A percentile compares a stretch with the other conserved stretches of the same genome.
These are phyloP conservation scores for Arthrobotrys conoides DNA, from an alignment of 2,329 filamentous ascomycete species.

Conservation along the genomic window DNA sequence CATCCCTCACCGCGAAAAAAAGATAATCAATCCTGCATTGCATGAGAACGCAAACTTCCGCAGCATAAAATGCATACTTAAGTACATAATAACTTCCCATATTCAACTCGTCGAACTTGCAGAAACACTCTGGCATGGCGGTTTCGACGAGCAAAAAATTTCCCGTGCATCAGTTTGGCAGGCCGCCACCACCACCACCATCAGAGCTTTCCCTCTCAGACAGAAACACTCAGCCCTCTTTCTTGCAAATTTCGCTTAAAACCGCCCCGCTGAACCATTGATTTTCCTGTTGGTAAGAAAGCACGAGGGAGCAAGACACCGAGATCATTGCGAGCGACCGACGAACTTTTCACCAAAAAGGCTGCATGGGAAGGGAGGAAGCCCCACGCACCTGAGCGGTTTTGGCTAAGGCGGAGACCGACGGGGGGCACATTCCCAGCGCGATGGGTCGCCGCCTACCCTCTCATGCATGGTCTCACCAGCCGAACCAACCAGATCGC, in stretches of 20 bases:
- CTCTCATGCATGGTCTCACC: constrained; percentile 61
- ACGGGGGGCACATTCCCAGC: constrained; percentile 56
- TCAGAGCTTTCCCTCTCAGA: constrained; percentile 44
- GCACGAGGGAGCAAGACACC: constrained; percentile 57
- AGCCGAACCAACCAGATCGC: constrained; percentile 58
- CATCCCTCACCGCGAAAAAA: constrained; percentile 39
- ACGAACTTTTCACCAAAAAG: constrained; percentile 20
- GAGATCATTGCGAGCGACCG: constrained; percentile 40
- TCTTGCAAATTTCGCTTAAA: constrained; percentile 61
- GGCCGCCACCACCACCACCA: constrained; percentile 36
- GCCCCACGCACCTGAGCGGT: constrained; percentile 59
- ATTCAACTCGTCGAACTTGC: constrained; percentile 30
- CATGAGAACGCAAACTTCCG: constrained; percentile 55
- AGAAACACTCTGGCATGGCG: constrained; percentile 38
- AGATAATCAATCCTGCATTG: constrained; percentile 48
- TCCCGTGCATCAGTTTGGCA: constrained; percentile 46
- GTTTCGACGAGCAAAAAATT: constrained; percentile 47
- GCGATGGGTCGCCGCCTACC: constrained; percentile 61
- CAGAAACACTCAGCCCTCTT: constrained; percentile 61
- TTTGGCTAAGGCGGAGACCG: constrained; percentile 39
- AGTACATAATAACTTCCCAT: constrained; percentile 20
- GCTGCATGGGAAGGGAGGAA: constrained; percentile 55
- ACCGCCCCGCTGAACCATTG: constrained; percentile 50
- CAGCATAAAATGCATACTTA: constrained; percentile 35
- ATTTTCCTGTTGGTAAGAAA: constrained; percentile 60